A percentile compares a stretch with the other conserved stretches of the same genome.
These are phyloP conservation scores for Syncephalis fuscata DNA, from an alignment of 371 early-diverging fungal genomes.

Conservation along the genomic window DNA sequence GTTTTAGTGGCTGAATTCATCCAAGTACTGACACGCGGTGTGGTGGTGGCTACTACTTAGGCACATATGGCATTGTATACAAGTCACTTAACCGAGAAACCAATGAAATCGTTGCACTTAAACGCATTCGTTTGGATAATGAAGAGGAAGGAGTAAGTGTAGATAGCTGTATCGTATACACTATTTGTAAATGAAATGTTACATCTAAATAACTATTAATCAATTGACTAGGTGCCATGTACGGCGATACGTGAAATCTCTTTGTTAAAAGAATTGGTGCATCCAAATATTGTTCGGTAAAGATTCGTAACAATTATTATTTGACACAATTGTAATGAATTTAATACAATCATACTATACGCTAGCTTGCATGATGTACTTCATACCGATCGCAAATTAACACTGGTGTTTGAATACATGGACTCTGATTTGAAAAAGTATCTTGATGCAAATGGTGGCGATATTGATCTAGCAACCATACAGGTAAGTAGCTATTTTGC, in stretches of 20 bases:
- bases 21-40: neutral
- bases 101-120: constrained; percentile 92
- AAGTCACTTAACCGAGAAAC: constrained; percentile 90
- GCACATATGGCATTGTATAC: constrained; percentile 94
- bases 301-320: neutral
- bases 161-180: too few relatives aligned
- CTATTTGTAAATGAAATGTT: too few relatives aligned
- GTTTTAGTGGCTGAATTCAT: neutral
- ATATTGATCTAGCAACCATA: constrained; percentile 56
- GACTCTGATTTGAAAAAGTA: constrained; percentile 92
- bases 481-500: constrained; percentile 31
- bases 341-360: neutral
- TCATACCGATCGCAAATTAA: constrained; percentile 86
- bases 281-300: constrained; percentile 87
- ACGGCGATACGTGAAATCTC: constrained; percentile 98
- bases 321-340: neutral
- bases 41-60: constrained; percentile 16
- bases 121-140: constrained; percentile 91
- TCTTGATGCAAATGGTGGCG: constrained; percentile 64
- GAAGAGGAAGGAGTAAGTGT: constrained; percentile 79
- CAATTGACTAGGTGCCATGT: constrained; percentile 58
- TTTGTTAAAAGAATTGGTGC: constrained; percentile 83
- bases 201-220: neutral
- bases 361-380: constrained; percentile 80
- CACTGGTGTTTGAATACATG: constrained; percentile 89